phyloP scores from a whole-genome alignment of 1,284 basidiomycete genomes.

The Acaromyces ingoldii region DNA sequence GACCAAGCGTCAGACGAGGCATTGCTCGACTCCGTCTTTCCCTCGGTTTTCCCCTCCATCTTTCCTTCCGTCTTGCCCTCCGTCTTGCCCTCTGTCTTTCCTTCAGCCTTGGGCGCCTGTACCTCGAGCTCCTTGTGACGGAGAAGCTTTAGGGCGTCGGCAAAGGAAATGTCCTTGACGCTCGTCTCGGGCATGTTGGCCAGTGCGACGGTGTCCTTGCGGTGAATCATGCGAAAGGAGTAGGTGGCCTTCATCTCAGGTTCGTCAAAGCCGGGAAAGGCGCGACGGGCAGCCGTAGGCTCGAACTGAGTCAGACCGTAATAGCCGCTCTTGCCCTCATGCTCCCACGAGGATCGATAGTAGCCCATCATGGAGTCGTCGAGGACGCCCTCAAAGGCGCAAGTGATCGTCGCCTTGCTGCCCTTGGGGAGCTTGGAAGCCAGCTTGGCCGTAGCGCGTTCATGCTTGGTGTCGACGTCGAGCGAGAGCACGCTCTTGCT shows the following conservation, averaged over 20 bases:
- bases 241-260: slow-evolving; percentile 86
- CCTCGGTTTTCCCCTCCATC: slow-evolving; percentile 28
- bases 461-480: slow-evolving; percentile 50
- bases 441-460: slow-evolving; percentile 37
- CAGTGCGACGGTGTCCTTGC: slow-evolving; percentile 61
- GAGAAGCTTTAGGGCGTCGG: slow-evolving; percentile 41
- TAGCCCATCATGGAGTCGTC: slow-evolving; percentile 52
- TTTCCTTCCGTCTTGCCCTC: slow-evolving; percentile 42
- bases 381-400: slow-evolving; percentile 40
- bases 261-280: slow-evolving; percentile 74
- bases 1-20: slow-evolving; percentile 40
- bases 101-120: slow-evolving; percentile 56
- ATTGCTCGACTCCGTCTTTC: slow-evolving; percentile 25
- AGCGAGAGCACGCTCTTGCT: slow-evolving; percentile 57
- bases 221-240: slow-evolving; percentile 74
- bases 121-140: slow-evolving; percentile 64
- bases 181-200: slow-evolving; percentile 68
- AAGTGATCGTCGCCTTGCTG: slow-evolving; percentile 35
- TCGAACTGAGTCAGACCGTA: slow-evolving; percentile 55
- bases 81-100: slow-evolving; percentile 48
- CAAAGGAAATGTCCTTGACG: slow-evolving; percentile 24
- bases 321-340: slow-evolving; percentile 53
- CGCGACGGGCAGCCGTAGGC: slow-evolving; percentile 73
- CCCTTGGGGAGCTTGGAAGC: slow-evolving; percentile 33
- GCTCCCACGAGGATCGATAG: slow-evolving; percentile 49